These are phyloP conservation scores for Pugionium dolabratum DNA, from an alignment of 345 rosid genomes.

Conservation along the genomic window DNA sequence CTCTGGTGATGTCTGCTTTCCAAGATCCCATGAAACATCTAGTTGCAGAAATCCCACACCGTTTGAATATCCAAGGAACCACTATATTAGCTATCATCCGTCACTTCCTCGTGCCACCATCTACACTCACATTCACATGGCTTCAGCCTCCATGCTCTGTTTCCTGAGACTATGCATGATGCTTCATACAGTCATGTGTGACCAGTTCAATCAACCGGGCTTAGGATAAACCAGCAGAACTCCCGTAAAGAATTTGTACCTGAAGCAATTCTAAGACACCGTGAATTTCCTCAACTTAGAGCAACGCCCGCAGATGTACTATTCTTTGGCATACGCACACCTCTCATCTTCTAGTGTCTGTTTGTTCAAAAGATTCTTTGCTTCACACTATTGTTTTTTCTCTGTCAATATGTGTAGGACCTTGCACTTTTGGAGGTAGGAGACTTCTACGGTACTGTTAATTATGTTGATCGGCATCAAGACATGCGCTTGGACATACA, in stretches of 20 bases:
- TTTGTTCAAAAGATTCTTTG: conserved; percentile 6
- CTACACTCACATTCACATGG: conserved; percentile 48
- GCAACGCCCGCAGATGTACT: conserved; percentile 61
- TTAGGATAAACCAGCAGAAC: conserved; percentile 52
- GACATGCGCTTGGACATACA: conserved; percentile 95
- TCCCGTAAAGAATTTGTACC: conserved; percentile 39
- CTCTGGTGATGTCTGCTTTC: conserved; percentile 45
- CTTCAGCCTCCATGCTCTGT: conserved; percentile 47
- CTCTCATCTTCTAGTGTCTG: conserved; percentile 6
- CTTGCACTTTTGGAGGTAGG: conserved; percentile 61
- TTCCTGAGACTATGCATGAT: conserved; percentile 46
- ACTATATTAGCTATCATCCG: conserved; percentile 46
- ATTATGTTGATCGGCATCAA: conserved; percentile 65
- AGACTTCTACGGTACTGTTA: conserved; percentile 51
- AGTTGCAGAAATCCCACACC: conserved; percentile 49
- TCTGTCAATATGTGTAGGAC: conserved; percentile 51
- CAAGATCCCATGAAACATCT: conserved; percentile 49
- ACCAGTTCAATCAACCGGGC: conserved; percentile 50
- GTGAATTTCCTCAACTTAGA: conserved; percentile 58
- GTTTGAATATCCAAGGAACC: conserved; percentile 44
- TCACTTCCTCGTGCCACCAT: conserved; percentile 47
- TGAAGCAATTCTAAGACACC: conserved; percentile 51
- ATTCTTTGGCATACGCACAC: conserved; percentile 3
- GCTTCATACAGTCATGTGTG: conserved; percentile 55
- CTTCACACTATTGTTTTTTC: not conserved